Evolutionary conservation across 768 basidiomycete genomes (phyloP), one percentile per base, ranked within the genome.

Genomic region (Suillus ampliporus): DNA sequence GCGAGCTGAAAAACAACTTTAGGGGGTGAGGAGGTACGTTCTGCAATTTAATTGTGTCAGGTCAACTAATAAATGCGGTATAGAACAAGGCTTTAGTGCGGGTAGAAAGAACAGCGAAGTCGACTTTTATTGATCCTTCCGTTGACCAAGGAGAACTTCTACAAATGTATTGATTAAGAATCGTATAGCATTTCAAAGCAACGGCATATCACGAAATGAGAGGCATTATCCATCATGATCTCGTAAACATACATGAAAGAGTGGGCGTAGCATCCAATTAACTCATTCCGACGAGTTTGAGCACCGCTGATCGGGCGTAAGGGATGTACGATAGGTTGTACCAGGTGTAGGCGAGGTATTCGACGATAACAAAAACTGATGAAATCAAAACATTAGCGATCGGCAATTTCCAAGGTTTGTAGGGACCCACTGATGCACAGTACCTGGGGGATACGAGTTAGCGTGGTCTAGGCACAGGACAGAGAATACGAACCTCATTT

Each of bases 331-430:
- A 90, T 35, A 92, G 77, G 57, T 84, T 87, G 74, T 91, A 96
- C 94, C 95, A 97, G 23, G 90, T 87, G 76, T 91, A 97, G 7
- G 95, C 95, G 61, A 97, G 82, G 76, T 92, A 97, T 75, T 96
- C 89, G 75, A 97, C 80, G 77, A 97, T 83, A 63, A 97, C 95
- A 74, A 97, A 93, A 62, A 95, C 92, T 93, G 77, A 51, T 46
- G 43, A 15, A 14, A 34, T 10, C 23, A 4, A 57, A 2, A 58
- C 10, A 10, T 56, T 26, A 40, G 21, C 37, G 10, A 19, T 38
- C 23, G 54, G 23, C 37, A 56, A 40, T 10, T 19, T 23, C 8
- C 34, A 26, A 38, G 17, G 37, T 26, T 26, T 61, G 37, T 28
- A 15, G 56, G 13, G 67, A 43, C 67, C 60, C 75, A 90, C 91